Percentiles rank a stretch among this genome's conserved stretches.
phyloP scores from a whole-genome alignment of 2,329 filamentous ascomycete species.

The Daldinia sp. region DNA sequence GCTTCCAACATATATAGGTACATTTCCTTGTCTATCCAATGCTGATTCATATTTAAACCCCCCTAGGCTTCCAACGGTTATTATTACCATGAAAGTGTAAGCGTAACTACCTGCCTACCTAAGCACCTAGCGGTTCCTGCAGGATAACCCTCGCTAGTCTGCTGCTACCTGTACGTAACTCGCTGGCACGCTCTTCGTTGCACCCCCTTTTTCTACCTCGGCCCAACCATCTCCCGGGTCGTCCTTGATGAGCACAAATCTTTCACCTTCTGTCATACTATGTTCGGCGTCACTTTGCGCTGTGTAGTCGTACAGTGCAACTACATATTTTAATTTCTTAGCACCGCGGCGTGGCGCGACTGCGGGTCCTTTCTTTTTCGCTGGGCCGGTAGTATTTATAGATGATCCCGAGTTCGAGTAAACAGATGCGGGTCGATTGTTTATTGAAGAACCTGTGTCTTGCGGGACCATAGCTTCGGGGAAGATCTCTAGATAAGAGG shows the following conservation, averaged over 20 bases:
- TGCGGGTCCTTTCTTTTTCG: constrained; percentile 88
- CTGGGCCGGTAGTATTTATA: constrained; percentile 54
- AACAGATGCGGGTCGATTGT: constrained; percentile 71
- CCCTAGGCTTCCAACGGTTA: background rate
- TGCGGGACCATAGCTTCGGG: constrained; percentile 56
- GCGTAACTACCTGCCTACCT: background rate
- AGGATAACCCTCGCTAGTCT: constrained; percentile 19
- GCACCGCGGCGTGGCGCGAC: constrained; percentile 90
- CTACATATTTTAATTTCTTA: constrained; percentile 93
- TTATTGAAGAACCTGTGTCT: constrained; percentile 54
- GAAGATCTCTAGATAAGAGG: constrained; percentile 80
- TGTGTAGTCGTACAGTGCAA: constrained; percentile 91
- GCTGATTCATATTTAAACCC: constrained; percentile 2
- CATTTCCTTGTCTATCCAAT: constrained; percentile 20
- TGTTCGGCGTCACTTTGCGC: constrained; percentile 88
- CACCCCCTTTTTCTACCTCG: constrained; percentile 91
- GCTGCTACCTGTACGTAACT: constrained; percentile 80
- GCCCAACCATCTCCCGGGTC: constrained; percentile 96
- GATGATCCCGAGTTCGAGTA: constrained; percentile 82
- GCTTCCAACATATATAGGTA: constrained; percentile 19
- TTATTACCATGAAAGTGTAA: background rate
- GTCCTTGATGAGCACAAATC: constrained; percentile 86
- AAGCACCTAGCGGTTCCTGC: background rate
- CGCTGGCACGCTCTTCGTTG: constrained; percentile 88
- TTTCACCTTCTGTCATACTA: constrained; percentile 89